These are phyloP conservation scores for Pichia sp. DNA, from an alignment of 1,139 yeast species.

Conservation along the genomic window DNA sequence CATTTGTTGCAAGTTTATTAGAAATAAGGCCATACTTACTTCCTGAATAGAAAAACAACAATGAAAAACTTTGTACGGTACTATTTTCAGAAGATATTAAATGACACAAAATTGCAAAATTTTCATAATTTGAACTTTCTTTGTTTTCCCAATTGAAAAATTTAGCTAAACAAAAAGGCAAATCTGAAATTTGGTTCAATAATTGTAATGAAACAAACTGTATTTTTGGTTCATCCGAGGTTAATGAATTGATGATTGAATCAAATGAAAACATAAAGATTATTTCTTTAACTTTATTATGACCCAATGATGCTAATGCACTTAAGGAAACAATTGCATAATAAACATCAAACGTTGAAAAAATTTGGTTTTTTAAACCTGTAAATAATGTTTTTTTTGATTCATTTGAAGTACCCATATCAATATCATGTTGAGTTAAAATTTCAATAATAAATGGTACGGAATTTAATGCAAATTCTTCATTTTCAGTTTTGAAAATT, in stretches of 20 bases:
- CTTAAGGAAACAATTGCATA: slow-evolving; percentile 20
- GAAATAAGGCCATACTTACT: slow-evolving; percentile 38
- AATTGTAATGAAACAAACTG: slow-evolving; percentile 46
- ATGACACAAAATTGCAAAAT: slow-evolving; percentile 30
- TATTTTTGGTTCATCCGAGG: slow-evolving; percentile 32
- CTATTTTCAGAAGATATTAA: slow-evolving; percentile 6
- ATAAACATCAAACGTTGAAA: slow-evolving; percentile 12
- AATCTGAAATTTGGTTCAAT: slow-evolving; percentile 39
- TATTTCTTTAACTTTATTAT: slow-evolving; percentile 27
- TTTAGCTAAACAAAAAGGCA: slow-evolving; percentile 42
- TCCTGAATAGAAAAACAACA: slow-evolving; percentile 7
- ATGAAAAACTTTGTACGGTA: slow-evolving; percentile 8
- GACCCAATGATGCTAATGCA: slow-evolving; percentile 22
- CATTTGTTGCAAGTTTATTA: slow-evolving; percentile 29
- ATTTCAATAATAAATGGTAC: slow-evolving; percentile 46
- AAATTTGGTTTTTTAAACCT: slow-evolving; percentile 14
- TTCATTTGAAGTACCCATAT: slow-evolving; percentile 6
- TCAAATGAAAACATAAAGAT: slow-evolving; percentile 34
- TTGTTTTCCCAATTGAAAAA: slow-evolving; percentile 37
- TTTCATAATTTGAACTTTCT: slow-evolving; percentile 21
- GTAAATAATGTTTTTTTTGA: slow-evolving; percentile 17
- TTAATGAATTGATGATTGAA: slow-evolving; percentile 35
- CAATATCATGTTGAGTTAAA: slow-evolving; percentile 28
- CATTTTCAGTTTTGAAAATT: slow-evolving; percentile 31
- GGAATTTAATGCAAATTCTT: slow-evolving; percentile 36